Base-by-base conservation (phyloP, 140 eudicot species). In the Ambrosia hybrid region DNA sequence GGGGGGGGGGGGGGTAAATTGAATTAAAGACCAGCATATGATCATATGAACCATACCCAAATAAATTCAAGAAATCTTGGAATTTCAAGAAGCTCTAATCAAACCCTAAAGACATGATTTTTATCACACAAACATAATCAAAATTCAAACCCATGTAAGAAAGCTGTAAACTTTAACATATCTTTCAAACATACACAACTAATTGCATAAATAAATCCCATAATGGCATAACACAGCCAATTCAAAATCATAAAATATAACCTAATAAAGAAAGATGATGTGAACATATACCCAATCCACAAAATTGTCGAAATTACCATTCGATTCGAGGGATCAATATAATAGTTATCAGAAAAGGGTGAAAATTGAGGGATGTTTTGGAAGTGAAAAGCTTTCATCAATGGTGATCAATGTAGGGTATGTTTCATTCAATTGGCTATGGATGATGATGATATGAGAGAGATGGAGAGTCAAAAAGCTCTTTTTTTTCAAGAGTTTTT, bases 381-480 rank as follows among this genome's bases (percentile, higher is more conserved):
- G 61, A 61, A 30, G 48, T 63, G 17, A 14, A 9, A 60, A n/a
- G 59, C 63, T 4, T 68, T 51, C 12, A 53, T 60, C 39, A 57
- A 46, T 76, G 80, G 80, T 48, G 74, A 59, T 36, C 12, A 68
- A 58, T 51, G 64, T 68, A 48, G 64, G 45, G 6, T 39, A 7
- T 39, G 6, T 39, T 4, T 39, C 45, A 39, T 39, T 39, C 45
- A 39, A 39, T 39, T 4, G 5, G 45, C 6, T 0, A 39, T 39
- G 45, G 5, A 39, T 39, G 45, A 39, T 39, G 45, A 39, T 39
- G 60, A 58, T 51, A 53, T 62, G 70, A 73, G 78, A 73, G 78
- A 73, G 65, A 62, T 30, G 71, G 78, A 73, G 78, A 63, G 78
- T 74, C 34, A 64, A 74, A 36, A 74, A 51, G 41, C 38, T 65